A percentile compares a stretch with the other conserved stretches of the same genome.
Conservation (phyloP, 2,329 filamentous ascomycete genomes). For the Hymenoscyphus fraxineus region DNA sequence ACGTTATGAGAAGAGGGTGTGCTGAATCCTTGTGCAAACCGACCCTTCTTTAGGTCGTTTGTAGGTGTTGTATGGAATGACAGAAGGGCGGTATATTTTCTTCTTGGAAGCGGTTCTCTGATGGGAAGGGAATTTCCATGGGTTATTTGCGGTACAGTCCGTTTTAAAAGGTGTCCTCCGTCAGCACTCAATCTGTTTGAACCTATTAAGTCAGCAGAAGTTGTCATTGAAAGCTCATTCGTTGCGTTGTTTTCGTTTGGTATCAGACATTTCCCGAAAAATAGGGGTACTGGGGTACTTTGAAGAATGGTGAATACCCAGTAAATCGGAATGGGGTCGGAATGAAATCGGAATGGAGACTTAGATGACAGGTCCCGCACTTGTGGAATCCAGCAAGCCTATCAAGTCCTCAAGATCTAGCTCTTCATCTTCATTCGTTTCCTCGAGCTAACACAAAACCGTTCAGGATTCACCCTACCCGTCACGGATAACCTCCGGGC, state of each 20-base stretch:
- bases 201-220: conserved; percentile 24
- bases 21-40: conserved; percentile 18
- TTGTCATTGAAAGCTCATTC: conserved; percentile 20
- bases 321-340: conserved; percentile 3
- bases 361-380: conserved; percentile 12
- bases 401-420: conserved; percentile 22
- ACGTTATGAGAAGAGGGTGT: conserved; percentile 33
- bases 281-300: background rate
- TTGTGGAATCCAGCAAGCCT: conserved; percentile 16
- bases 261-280: background rate
- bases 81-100: background rate
- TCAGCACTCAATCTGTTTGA: conserved; percentile 26
- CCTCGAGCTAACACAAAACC: conserved; percentile 7
- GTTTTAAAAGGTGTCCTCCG: conserved; percentile 11
- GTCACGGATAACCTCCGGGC: conserved; percentile 8
- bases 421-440: conserved; percentile 25
- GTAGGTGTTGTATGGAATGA: conserved; percentile 7
- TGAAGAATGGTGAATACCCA: background rate
- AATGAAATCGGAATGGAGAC: conserved; percentile 2
- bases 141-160: conserved; percentile 11
- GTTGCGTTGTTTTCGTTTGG: conserved; percentile 9
- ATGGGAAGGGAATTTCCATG: background rate
- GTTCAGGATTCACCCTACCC: conserved; percentile 17
- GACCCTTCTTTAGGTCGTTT: conserved; percentile 1
- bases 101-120: conserved; percentile 4